Base-by-base conservation (phyloP, 1,284 basidiomycete species). In the Stygiomarasmius scandens region DNA sequence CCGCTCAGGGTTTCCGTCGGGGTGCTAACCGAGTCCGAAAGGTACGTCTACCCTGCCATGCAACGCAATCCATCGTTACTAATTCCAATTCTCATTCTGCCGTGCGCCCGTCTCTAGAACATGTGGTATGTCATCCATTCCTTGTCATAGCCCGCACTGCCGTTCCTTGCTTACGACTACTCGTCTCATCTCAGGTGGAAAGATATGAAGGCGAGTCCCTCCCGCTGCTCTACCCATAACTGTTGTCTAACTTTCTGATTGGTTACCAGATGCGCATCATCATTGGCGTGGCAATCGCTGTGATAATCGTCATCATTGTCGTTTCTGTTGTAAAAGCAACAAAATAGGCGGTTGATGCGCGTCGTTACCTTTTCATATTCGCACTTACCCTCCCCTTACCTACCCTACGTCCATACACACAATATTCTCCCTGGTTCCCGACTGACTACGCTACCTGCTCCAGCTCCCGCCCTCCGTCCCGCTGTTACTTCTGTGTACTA, bases 21-120 rank as follows among this genome's bases (percentile, higher is more conserved):
- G 96, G 96, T 63, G 97, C 97, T 54, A 98, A 97, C 79, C 86
- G 94, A 62, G 97, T 99, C 49, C 89, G 96, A 74, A 99, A 99
- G 85, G 68, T 56, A 67, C 36, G 48, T 44, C 20, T 6, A 5
- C 48, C 16, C 9, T 53, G 52, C 43, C 27, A 19, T 5, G 20
- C 34, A 48, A 29, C n/a, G 23, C n/a, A n/a, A n/a, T n/a, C n/a
- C n/a, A n/a, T n/a, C 19, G n/a, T 9, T 45, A 24, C 25, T 53
- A 29, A 45, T 22, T 23, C 45, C 9, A 32, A 51, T 32, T 32
- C 38, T 57, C 49, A 36, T 46, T 52, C 16, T 41, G n/a, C 38
- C 16, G 29, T 32, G 29, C 29, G 38, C 38, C 46, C 59, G 1
- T n/a, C 20, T 46, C 32, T 64, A 91, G 89, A 92, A 90, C 69